phyloP scores from a whole-genome alignment of 257 asterid genomes.

The Gentiana dahurica region DNA sequence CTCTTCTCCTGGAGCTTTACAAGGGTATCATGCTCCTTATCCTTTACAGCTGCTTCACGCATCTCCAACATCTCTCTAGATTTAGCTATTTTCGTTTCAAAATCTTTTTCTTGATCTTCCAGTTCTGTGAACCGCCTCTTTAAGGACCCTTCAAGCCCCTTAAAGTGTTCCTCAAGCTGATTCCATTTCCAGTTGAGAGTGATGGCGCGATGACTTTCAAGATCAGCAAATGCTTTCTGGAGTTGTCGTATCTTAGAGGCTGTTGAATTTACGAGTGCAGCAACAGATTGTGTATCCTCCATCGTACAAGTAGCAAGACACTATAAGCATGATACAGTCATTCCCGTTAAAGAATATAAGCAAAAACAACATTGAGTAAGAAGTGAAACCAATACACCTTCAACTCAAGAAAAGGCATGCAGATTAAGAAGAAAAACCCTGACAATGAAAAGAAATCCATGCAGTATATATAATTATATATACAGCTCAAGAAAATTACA shows the following conservation, averaged over 20 bases:
- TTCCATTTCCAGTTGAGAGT: slow-evolving; percentile 90
- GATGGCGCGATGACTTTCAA: slow-evolving; percentile 83
- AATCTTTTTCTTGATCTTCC: slow-evolving; percentile 87
- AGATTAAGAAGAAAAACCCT: too few species aligned
- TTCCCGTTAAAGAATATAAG: slow-evolving; percentile 1
- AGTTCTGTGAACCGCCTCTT: slow-evolving; percentile 92
- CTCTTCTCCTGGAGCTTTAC: slow-evolving; percentile 91
- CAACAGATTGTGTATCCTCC: slow-evolving; percentile 57
- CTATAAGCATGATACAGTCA: slow-evolving; percentile 13
- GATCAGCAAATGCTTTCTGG: slow-evolving; percentile 94
- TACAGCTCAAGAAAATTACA: too few species aligned
- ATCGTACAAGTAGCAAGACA: slow-evolving; percentile 31
- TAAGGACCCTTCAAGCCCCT: slow-evolving; percentile 88
- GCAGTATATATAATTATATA: too few species aligned
- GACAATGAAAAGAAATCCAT: too few species aligned
- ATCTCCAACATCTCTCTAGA: slow-evolving; percentile 58
- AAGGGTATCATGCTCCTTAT: slow-evolving; percentile 77
- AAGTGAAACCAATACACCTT: too few species aligned
- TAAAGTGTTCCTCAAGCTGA: slow-evolving; percentile 91
- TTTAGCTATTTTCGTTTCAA: slow-evolving; percentile 61
- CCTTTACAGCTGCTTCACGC: slow-evolving; percentile 65
- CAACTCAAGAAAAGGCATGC: too few species aligned
- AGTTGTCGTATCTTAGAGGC: slow-evolving; percentile 82
- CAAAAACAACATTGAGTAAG: too few species aligned
- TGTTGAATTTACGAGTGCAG: slow-evolving; percentile 60